Base-by-base conservation (phyloP, 2,329 filamentous ascomycete species). In the Colletotrichum sp. region DNA sequence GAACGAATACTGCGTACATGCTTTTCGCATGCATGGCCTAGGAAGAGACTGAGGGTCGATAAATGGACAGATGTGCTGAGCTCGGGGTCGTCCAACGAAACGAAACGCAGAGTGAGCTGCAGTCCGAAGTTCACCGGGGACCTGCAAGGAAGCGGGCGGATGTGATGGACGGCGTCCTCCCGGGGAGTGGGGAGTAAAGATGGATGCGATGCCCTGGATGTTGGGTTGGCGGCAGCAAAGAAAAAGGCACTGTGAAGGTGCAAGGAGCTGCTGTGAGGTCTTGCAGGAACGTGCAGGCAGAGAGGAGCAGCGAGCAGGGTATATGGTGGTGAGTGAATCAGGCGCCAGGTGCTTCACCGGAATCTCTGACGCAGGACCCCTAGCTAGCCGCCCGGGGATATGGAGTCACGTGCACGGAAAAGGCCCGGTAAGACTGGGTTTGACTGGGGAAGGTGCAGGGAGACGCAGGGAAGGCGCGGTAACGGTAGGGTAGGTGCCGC, bases 381-480 rank as follows among this genome's bases (percentile, higher is more conserved):
- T 55, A 39, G 32, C 52, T 21, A 34, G 59, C 30, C 36, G 49
- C 52, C 52, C 49, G 66, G 52, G 32, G 66, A 59, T 60, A 24
- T 10, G 16, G 49, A 44, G 63, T 75, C 73, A 75, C 73, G 73
- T 75, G 73, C 26, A 21, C 69, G 57, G 69, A 72, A 64, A 64
- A 64, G 69, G 39, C 55, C 55, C 32, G 72, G 63, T 63, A 55
- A 30, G 21, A 64, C 63, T 52, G 72, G 72, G 68, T 49, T 68
- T 30, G 57, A 69, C 30, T 39, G 39, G 66, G 28, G 30, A 63
- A 30, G 57, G 36, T 52, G 62, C 32, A 49, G 69, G 69, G 69
- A 63, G 36, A 26, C 60, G 64, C 71, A 72, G 65, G 71, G 64
- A 73, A 70, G 57, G 18, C 10, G 57, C 34, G 71, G 30, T 57